Evolutionary conservation across 1,284 basidiomycete species (phyloP), one percentile per base, ranked within the genome.

Genomic region (Stygiomarasmius scandens): DNA sequence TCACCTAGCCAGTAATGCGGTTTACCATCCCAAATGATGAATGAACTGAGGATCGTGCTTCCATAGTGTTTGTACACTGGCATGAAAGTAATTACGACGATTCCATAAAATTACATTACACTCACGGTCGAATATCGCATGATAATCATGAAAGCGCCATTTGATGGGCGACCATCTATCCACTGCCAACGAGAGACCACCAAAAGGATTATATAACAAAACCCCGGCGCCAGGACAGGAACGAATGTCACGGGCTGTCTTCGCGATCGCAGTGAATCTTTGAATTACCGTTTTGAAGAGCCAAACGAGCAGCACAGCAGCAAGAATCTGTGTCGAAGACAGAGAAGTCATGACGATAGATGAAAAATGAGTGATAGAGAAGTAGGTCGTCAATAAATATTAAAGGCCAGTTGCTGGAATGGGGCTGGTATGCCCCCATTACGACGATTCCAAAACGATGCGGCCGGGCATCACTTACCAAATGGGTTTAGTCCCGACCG

Each of bases 1-100:
- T 75, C 74, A 34, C 72, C 68, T 9, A 74, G 19, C 67, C 69
- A 73, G 53, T 67, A 71, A 29, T 52, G 27, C 2, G 25, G 61
- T 20, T 32, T 59, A 14, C 63, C 53, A n/a, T 49, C 19, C 38
- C 46, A 34, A 14, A 67, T 3, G 0, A 24, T 19, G n/a, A 69
- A 47, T 2, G 61, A 64, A 2, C 66, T 49, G 2, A 49, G 48
- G n/a, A 49, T 20, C n/a, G 48, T 49, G 48, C 48, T 49, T 19
- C 25, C 4, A 20, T 5, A 49, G 20, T 49, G 48, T 4, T 22
- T 64, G 49, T 51, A 57, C 27, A 48, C 41, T 34, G 14, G 8
- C 6, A 6, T 19, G 27, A 29, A n/a, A 47, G 38, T 19, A 41
- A 25, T 32, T 49, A 22, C n/a, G 22, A 20, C 11, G 14, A 10